These are phyloP conservation scores for Neurospora crassa DNA, from an alignment of 2,329 filamentous ascomycete genomes.

Conservation along the genomic window DNA sequence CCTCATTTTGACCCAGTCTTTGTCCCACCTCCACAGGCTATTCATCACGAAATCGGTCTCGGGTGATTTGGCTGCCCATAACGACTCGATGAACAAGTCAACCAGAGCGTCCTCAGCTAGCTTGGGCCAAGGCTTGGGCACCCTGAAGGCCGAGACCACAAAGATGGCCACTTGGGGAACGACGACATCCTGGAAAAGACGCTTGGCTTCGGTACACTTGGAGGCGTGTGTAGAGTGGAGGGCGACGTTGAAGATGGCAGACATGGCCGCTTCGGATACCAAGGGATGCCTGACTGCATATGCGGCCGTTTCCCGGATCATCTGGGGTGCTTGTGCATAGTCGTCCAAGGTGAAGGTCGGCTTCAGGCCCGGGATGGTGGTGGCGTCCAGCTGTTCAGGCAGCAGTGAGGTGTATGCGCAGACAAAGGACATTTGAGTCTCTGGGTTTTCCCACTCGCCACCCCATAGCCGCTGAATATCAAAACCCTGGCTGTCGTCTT, in stretches of 20 bases:
- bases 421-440: slow-evolving; percentile 90
- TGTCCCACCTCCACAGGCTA: slow-evolving; percentile 85
- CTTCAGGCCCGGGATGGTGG: slow-evolving; percentile 72
- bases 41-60: slow-evolving; percentile 84
- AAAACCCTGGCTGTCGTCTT: slow-evolving; percentile 49
- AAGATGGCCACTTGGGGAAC: slow-evolving; percentile 71
- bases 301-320: slow-evolving; percentile 42
- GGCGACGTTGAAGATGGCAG: slow-evolving; percentile 56
- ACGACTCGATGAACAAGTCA: slow-evolving; percentile 73
- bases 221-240: slow-evolving; percentile 52
- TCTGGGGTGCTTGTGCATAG: slow-evolving; percentile 38
- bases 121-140: slow-evolving; percentile 66
- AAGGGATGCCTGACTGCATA: slow-evolving; percentile 74
- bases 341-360: slow-evolving; percentile 61
- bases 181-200: slow-evolving; percentile 57
- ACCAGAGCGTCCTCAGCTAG: slow-evolving; percentile 68
- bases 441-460: slow-evolving; percentile 74
- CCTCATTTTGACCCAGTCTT: slow-evolving; percentile 72
- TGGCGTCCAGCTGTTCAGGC: slow-evolving; percentile 69
- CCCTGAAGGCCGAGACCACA: slow-evolving; percentile 66
- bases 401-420: slow-evolving; percentile 73
- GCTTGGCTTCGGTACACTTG: slow-evolving; percentile 52
- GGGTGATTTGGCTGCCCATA: slow-evolving; percentile 56
- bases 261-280: slow-evolving; percentile 77
- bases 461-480: slow-evolving; percentile 90